These are phyloP conservation scores for Coix lacrymajobi DNA, from an alignment of 176 grass and related monocot genomes.

Conservation along the genomic window DNA sequence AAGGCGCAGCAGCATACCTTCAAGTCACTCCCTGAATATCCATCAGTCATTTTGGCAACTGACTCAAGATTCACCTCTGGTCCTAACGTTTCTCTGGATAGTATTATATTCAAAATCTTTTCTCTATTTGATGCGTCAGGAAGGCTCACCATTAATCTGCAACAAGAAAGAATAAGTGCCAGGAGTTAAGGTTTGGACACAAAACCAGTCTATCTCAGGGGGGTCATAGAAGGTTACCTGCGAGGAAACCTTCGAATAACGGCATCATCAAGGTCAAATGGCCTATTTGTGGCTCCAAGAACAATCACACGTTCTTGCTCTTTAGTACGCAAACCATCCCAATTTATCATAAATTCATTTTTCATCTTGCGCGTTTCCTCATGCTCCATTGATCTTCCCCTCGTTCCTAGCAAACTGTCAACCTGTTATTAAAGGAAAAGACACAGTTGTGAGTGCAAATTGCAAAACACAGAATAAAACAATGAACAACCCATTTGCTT, in stretches of 20 bases:
- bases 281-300: slow-evolving; percentile 79
- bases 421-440: slow-evolving; percentile 33
- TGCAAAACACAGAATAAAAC: background rate
- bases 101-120: slow-evolving; percentile 66
- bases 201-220: background rate
- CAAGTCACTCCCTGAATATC: slow-evolving; percentile 79
- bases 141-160: slow-evolving; percentile 81
- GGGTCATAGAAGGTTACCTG: slow-evolving; percentile 41
- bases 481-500: background rate
- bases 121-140: slow-evolving; percentile 74
- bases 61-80: slow-evolving; percentile 41
- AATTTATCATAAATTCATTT: slow-evolving; percentile 85
- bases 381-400: slow-evolving; percentile 49
- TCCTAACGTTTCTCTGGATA: slow-evolving; percentile 52
- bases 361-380: slow-evolving; percentile 62
- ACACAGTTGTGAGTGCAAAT: background rate
- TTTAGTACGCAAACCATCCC: slow-evolving; percentile 76
- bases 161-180: slow-evolving; percentile 18
- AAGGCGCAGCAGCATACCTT: slow-evolving; percentile 43
- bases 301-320: slow-evolving; percentile 65
- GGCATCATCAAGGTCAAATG: slow-evolving; percentile 85
- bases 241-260: slow-evolving; percentile 74
- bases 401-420: slow-evolving; percentile 74
- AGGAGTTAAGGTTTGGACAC: background rate
- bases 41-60: slow-evolving; percentile 67